These are phyloP conservation scores for Cladosporium sp. DNA, from an alignment of 2,329 filamentous ascomycete genomes.

Conservation along the genomic window DNA sequence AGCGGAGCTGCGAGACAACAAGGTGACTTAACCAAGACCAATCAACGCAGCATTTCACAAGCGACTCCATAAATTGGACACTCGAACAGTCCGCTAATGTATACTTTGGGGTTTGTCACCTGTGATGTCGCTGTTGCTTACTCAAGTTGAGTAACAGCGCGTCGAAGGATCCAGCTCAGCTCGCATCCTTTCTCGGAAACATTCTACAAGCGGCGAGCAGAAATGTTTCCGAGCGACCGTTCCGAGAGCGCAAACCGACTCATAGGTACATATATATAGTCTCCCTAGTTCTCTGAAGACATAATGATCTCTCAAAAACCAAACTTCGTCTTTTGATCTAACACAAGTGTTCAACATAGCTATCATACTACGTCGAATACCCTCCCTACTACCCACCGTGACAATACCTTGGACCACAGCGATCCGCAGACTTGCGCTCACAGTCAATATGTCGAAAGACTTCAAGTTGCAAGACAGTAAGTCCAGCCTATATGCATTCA, in stretches of 20 bases:
- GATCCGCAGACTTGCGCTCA: neutral
- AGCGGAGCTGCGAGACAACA: neutral
- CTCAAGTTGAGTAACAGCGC: neutral
- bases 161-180: slow-evolving; percentile 4
- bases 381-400: neutral
- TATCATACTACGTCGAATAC: neutral
- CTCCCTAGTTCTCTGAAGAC: too few relatives aligned
- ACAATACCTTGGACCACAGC: neutral
- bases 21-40: neutral
- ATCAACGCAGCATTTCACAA: neutral
- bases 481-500: neutral
- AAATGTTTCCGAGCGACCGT: slow-evolving; percentile 7
- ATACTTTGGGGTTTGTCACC: neutral
- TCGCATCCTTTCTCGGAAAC: slow-evolving; percentile 14
- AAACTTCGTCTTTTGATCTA: neutral
- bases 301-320: too few relatives aligned
- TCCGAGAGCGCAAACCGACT: neutral
- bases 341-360: neutral
- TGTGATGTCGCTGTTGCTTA: neutral
- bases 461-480: slow-evolving; percentile 17
- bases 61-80: neutral
- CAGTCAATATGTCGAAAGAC: neutral
- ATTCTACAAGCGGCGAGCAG: neutral
- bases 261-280: neutral
- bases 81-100: neutral